These are phyloP conservation scores for Coniochaeta sp. DNA, from an alignment of 2,329 filamentous ascomycete species.

Conservation along the genomic window DNA sequence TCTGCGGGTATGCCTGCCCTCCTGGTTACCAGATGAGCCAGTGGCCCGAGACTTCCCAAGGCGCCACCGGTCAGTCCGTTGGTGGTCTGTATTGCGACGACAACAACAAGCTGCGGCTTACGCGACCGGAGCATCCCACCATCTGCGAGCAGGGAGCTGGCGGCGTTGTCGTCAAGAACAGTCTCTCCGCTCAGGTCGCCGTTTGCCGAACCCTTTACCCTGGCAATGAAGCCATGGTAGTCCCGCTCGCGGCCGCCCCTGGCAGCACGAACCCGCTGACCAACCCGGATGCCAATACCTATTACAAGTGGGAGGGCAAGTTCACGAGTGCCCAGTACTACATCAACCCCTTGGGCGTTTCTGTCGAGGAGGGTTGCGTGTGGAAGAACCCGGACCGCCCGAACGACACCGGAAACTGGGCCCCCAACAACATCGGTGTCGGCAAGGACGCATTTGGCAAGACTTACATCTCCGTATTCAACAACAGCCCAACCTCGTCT, in stretches of 20 bases:
- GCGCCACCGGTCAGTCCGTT: constrained; percentile 72
- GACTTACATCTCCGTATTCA: constrained; percentile 79
- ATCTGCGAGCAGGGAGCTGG: constrained; percentile 71
- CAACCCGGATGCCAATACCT: constrained; percentile 64
- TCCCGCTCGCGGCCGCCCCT: constrained; percentile 60
- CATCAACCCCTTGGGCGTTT: constrained; percentile 74
- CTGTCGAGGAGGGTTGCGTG: constrained; percentile 61
- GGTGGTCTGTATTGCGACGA: constrained; percentile 78
- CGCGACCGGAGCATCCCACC: constrained; percentile 56
- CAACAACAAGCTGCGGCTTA: constrained; percentile 68
- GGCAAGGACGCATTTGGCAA: constrained; percentile 57
- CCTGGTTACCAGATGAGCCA: constrained; percentile 87
- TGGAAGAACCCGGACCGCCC: constrained; percentile 54
- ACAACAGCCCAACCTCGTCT: constrained; percentile 69
- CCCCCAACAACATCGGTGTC: constrained; percentile 79
- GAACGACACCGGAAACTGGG: constrained; percentile 70
- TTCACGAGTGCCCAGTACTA: constrained; percentile 92
- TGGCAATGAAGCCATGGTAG: constrained; percentile 80
- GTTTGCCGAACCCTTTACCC: constrained; percentile 97
- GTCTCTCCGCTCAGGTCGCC: constrained; percentile 56
- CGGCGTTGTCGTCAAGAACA: constrained; percentile 69
- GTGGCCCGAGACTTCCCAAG: constrained; percentile 71
- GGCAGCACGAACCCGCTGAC: constrained; percentile 59
- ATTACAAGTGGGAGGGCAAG: constrained; percentile 72
- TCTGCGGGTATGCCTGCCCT: constrained; percentile 94